Percentiles rank a stretch among this genome's conserved stretches.
These are phyloP conservation scores for Chloris gayana DNA, from an alignment of 176 grass and related monocot genomes.

Conservation along the genomic window DNA sequence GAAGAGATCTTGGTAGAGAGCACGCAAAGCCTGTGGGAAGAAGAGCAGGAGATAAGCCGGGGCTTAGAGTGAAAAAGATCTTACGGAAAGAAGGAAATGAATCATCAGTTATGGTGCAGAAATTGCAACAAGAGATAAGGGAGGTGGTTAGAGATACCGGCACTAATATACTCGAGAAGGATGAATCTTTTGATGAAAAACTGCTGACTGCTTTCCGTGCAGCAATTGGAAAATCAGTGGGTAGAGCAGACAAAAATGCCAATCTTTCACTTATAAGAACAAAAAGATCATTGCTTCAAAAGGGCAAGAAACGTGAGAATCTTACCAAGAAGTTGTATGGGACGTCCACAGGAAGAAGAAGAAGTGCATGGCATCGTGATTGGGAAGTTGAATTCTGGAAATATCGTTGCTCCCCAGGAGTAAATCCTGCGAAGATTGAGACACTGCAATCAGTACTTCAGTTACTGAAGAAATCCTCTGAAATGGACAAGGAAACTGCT, in stretches of 20 bases:
- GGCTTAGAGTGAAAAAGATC: constrained; percentile 91
- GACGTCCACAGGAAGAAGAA: constrained; percentile 67
- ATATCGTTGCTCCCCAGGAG: constrained; percentile 71
- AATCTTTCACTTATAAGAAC: constrained; percentile 50
- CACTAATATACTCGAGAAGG: constrained; percentile 48
- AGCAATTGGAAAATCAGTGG: constrained; percentile 62
- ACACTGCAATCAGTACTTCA: constrained; percentile 92
- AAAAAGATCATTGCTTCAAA: constrained; percentile 70
- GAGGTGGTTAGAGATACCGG: constrained; percentile 60
- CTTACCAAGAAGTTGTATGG: constrained; percentile 95
- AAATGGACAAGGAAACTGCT: constrained; percentile 54
- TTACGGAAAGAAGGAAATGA: constrained; percentile 70
- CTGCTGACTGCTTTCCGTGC: constrained; percentile 81
- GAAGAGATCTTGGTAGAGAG: constrained; percentile 57
- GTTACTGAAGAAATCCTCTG: constrained; percentile 73
- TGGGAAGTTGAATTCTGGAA: constrained; percentile 96
- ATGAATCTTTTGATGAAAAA: constrained; percentile 76
- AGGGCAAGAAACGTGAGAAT: constrained; percentile 86
- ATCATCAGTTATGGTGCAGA: constrained; percentile 68
- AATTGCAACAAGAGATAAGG: constrained; percentile 83
- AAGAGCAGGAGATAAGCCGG: constrained; percentile 63
- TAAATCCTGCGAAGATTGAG: constrained; percentile 82
- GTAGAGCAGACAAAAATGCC: constrained; percentile 49
- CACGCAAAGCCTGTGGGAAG: constrained; percentile 50
- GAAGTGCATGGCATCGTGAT: constrained; percentile 83